phyloP scores from a whole-genome alignment of 1,284 basidiomycete species.

The Phaffia rhodozyma region DNA sequence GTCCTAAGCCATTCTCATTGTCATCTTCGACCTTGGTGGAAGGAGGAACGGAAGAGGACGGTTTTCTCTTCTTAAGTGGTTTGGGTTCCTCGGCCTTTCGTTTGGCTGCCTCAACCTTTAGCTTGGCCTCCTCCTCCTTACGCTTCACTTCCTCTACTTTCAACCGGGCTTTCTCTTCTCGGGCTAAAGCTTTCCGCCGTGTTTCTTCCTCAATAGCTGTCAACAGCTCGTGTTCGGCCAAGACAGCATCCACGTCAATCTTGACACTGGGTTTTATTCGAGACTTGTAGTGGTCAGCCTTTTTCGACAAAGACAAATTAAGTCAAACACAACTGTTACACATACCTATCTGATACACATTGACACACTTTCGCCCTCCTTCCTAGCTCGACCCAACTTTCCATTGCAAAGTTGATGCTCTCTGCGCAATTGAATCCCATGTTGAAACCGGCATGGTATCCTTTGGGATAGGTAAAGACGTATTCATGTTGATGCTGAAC shows the following conservation, averaged over 20 bases:
- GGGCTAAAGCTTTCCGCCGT: constrained; percentile 13
- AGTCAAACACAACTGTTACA: constrained; percentile 1
- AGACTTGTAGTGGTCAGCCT: not conserved
- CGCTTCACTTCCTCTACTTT: constrained; percentile 1
- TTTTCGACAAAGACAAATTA: not conserved
- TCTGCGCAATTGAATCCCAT: constrained; percentile 96
- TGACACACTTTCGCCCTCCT: constrained; percentile 66
- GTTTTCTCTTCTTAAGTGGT: not conserved
- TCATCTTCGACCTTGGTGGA: constrained; percentile 21
- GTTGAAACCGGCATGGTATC: constrained; percentile 96
- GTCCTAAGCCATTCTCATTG: not conserved
- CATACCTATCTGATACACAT: constrained; percentile 70
- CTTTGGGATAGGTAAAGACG: constrained; percentile 72
- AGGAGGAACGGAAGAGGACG: not conserved
- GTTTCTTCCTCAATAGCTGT: constrained; percentile 26
- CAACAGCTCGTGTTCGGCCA: constrained; percentile 43
- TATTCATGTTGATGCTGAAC: constrained; percentile 90
- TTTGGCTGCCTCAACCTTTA: not conserved
- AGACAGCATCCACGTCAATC: constrained; percentile 74
- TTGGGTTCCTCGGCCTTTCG: not conserved
- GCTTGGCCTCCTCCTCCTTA: not conserved
- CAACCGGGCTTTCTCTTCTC: constrained; percentile 9
- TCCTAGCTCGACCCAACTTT: constrained; percentile 86
- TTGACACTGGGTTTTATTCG: constrained; percentile 52
- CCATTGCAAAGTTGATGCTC: constrained; percentile 92